Evolutionary conservation across 306 rosid genomes (phyloP).

Genomic region (Sophora flavescens): DNA sequence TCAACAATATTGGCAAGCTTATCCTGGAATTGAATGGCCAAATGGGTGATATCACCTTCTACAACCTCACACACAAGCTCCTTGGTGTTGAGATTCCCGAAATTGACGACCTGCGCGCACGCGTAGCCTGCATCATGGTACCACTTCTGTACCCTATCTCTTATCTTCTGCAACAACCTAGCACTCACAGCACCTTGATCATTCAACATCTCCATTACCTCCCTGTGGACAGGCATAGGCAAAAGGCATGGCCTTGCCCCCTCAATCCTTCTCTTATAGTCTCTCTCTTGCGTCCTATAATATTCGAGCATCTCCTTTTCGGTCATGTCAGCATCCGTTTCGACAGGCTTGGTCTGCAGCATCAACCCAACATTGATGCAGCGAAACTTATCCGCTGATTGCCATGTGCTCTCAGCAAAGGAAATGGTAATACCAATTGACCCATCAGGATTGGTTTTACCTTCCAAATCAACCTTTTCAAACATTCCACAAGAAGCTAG

Average conservation of each 20-base stretch:
- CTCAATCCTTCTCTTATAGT: slow-evolving; percentile 85
- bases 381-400: slow-evolving; percentile 78
- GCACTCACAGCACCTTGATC: slow-evolving; percentile 85
- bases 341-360: slow-evolving; percentile 81
- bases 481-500: slow-evolving; percentile 95
- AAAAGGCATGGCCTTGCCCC: slow-evolving; percentile 80
- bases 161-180: slow-evolving; percentile 86
- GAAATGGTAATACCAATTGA: slow-evolving; percentile 67
- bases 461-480: slow-evolving; percentile 94
- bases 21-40: slow-evolving; percentile 83
- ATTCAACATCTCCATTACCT: slow-evolving; percentile 74
- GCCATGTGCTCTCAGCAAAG: slow-evolving; percentile 92
- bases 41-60: slow-evolving; percentile 92
- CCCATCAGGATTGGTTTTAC: slow-evolving; percentile 90
- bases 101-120: slow-evolving; percentile 95
- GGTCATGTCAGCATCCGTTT: slow-evolving; percentile 93
- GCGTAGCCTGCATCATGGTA: slow-evolving; percentile 97
- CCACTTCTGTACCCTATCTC: slow-evolving; percentile 97
- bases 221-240: slow-evolving; percentile 67
- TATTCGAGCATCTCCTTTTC: slow-evolving; percentile 91
- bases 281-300: slow-evolving; percentile 78
- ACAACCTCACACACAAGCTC: slow-evolving; percentile 99
- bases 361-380: slow-evolving; percentile 91
- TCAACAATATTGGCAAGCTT: slow-evolving; percentile 95
- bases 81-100: slow-evolving; percentile 88